Evolutionary conservation across 2,329 filamentous ascomycete genomes (phyloP).

Genomic region (Fusarium albosuccineum): DNA sequence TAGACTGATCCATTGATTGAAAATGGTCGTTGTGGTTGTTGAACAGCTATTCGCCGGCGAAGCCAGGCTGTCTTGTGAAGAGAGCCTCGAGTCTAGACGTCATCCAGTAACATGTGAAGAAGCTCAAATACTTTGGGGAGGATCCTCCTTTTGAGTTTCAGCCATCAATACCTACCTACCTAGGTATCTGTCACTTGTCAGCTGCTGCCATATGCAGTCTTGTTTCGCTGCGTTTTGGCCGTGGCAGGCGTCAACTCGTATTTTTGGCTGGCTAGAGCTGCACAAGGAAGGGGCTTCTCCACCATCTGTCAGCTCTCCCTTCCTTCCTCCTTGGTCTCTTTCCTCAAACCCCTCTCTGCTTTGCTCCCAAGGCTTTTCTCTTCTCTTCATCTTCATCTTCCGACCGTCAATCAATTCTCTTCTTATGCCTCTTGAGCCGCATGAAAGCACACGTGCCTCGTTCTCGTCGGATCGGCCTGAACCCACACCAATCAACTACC

Average conservation of each 20-base stretch:
- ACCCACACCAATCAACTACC: conserved; percentile 6
- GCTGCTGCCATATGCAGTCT: not conserved
- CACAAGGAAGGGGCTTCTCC: conserved; percentile 28
- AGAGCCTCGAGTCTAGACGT: not conserved
- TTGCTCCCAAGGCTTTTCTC: not conserved
- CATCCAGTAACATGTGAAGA: not conserved
- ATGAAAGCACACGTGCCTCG: not conserved
- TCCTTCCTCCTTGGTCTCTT: conserved; percentile 2
- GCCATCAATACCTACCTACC: not conserved
- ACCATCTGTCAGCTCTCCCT: conserved; percentile 23
- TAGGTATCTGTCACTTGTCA: no score
- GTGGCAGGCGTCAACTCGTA: conserved; percentile 7
- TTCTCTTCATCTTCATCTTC: not conserved
- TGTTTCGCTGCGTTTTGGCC: not conserved
- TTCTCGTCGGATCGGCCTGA: not conserved
- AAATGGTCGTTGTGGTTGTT: not conserved
- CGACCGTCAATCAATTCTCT: not conserved
- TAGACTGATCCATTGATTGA: not conserved
- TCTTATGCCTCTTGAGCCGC: not conserved
- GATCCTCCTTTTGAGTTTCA: not conserved
- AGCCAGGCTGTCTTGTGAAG: not conserved
- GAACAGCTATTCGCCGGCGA: not conserved
- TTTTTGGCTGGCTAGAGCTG: conserved; percentile 3
- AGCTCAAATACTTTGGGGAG: no score
- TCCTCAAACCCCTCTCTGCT: not conserved